Base-by-base conservation (phyloP, 345 rosid genomes). In the Xanthoceras sorbifolium region DNA sequence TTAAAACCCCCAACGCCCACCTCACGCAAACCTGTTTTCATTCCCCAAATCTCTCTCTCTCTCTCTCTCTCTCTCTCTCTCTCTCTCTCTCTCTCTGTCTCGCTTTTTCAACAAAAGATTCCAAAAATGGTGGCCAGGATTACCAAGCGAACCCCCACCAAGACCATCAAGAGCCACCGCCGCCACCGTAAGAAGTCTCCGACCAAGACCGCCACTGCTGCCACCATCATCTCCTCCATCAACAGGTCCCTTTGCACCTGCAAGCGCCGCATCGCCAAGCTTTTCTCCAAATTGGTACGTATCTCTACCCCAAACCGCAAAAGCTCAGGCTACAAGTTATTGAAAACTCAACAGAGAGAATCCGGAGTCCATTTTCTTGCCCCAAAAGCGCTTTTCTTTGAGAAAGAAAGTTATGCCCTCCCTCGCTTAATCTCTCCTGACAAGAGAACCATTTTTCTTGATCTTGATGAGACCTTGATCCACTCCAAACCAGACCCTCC, bases 401-500 rank as follows among this genome's bases (percentile, higher is more conserved):
- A 84, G 4, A 64, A 61, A 0, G 83, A 81, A 18, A 86, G 84
- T 42, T n/a, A n/a, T 64, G 54, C 67, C 17, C 86, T 89, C 25
- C 91, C 90, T 0, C 90, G 88, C 0, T 20, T 81, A 79, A 74
- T 61, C 25, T 84, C 85, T 0, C 44, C 78, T 0, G 34, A 40
- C 42, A 87, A 87, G 72, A 91, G 73, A 80, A 93, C 98, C 3
- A 83, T 92, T n/a, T 89, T 93, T 77, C 88, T 95, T 14, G 99
- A 95, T 78, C 96, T 95, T 2, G 99, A 95, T 64, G 98, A 95
- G 80, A 95, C 98, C 0, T 82, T 93, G 9, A 83, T 93, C 26
- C 99, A 95, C 73, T 93, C 99, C n/a, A 83, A 86, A 25, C 70
- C 93, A 6, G 96, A 89, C 81, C 97, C 90, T 14, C 96, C 97